Percentiles rank a stretch among this genome's conserved stretches.
These are phyloP conservation scores for Trifolium fragiferum DNA, from an alignment of 306 rosid genomes.

Conservation along the genomic window DNA sequence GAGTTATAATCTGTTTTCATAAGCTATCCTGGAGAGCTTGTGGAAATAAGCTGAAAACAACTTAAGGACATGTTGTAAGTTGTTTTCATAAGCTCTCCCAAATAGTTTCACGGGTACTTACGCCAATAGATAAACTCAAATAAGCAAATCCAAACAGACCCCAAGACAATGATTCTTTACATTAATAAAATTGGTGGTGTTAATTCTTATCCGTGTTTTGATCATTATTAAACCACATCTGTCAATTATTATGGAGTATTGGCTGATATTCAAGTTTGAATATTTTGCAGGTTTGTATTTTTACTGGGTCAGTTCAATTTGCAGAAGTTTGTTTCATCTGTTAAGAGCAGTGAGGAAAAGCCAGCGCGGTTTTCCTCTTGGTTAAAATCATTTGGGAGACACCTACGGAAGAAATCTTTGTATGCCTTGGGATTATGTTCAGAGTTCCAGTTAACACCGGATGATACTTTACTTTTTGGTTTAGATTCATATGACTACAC, in stretches of 20 bases:
- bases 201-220: slow-evolving; percentile 17
- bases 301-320: slow-evolving; percentile 87
- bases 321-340: slow-evolving; percentile 70
- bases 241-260: slow-evolving; percentile 14
- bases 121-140: neutral
- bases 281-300: slow-evolving; percentile 68
- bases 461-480: slow-evolving; percentile 70
- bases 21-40: neutral
- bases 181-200: neutral
- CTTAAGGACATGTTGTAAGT: neutral
- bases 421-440: slow-evolving; percentile 77
- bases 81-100: neutral
- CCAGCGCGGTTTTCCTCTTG: slow-evolving; percentile 52
- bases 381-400: slow-evolving; percentile 54
- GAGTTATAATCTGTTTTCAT: neutral
- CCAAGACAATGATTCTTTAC: neutral
- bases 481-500: slow-evolving; percentile 61
- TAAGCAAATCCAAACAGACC: neutral
- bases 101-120: neutral
- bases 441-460: slow-evolving; percentile 63
- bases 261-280: slow-evolving; percentile 44
- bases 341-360: slow-evolving; percentile 51
- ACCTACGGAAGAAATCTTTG: slow-evolving; percentile 65
- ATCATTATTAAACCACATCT: slow-evolving; percentile 21
- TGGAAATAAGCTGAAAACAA: neutral